Evolutionary conservation across 345 rosid species (phyloP), one percentile per base, ranked within the genome.

Genomic region (Citrus cavaleriei): DNA sequence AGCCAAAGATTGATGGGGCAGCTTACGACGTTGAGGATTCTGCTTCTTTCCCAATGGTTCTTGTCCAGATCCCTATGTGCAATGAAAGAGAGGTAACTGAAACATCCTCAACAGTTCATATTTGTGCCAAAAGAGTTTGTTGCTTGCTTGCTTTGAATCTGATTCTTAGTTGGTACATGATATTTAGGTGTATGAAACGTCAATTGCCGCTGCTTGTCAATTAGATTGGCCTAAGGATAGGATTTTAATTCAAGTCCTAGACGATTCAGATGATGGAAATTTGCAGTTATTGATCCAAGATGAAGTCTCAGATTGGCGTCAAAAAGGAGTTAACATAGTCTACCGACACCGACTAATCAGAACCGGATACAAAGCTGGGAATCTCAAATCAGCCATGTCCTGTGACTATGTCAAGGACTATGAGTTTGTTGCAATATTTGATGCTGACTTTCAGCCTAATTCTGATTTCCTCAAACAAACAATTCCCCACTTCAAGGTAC

Each of bases 31-130:
- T 88, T 6, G 97, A 94, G 80, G 93, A 94, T 61, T 76, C 85
- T 18, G 83, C 87, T 9, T 83, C 73, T 74, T 90, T 89, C 78
- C 98, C 98, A 5, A 95, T 88, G 97, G 97, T 95, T 73, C 93
- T 95, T 78, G 89, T 95, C 82, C 98, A 95, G 90, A 95, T 95
- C 84, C 98, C 98, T 16, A 95, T 95, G 98, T 93, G 97, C 90
- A 95, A 95, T 73, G 98, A 95, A 69, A 82, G 91, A 84, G 98
- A 94, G 96, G 97, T 91, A 82, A 81, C 16, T 38, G 10, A 46
- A 30, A 57, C 4, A 55, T 13, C 32, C 60, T 72, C 8, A 6
- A 76, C 73, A 54, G 21, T 54, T 54, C 51, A 46, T 46, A 46
- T 46, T 46, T 46, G 51, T 46, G 18, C 13, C 51, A 46, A 46